phyloP scores from a whole-genome alignment of 129 eudicot species.

The Solidago caesia region DNA sequence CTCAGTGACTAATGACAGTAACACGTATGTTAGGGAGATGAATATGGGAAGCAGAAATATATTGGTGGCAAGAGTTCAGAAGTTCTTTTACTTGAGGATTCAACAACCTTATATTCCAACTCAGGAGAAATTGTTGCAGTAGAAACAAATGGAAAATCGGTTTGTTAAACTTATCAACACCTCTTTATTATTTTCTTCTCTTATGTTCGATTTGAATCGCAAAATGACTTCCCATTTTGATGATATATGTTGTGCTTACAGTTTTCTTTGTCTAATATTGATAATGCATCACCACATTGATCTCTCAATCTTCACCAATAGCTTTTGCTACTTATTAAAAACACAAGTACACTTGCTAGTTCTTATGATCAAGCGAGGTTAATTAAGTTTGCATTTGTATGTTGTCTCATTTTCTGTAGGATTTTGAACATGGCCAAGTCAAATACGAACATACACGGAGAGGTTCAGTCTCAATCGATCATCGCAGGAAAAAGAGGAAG shows the following conservation, averaged over 20 bases:
- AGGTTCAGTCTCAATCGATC: background rate
- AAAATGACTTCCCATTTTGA: background rate
- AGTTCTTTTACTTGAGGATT: constrained; percentile 1
- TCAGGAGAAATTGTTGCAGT: background rate
- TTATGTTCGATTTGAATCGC: background rate
- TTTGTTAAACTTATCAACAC: background rate
- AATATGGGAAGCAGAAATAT: background rate
- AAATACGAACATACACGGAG: background rate
- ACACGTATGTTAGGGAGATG: background rate
- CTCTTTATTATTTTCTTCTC: background rate
- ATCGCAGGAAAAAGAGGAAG: background rate
- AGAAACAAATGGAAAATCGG: background rate
- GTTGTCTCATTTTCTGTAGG: background rate
- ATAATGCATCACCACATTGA: no score
- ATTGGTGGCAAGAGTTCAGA: background rate
- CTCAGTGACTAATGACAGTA: background rate
- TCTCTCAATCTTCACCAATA: no score
- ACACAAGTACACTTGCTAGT: background rate
- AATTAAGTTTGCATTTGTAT: background rate
- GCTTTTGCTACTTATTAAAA: no score
- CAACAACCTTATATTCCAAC: background rate
- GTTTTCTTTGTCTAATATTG: no score
- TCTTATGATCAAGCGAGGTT: background rate
- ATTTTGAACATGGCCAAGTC: background rate
- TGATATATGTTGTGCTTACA: no score